A percentile compares a stretch with the other conserved stretches of the same genome.
phyloP scores from a whole-genome alignment of 2,329 filamentous ascomycete genomes.

The Fusarium praegraminearum region DNA sequence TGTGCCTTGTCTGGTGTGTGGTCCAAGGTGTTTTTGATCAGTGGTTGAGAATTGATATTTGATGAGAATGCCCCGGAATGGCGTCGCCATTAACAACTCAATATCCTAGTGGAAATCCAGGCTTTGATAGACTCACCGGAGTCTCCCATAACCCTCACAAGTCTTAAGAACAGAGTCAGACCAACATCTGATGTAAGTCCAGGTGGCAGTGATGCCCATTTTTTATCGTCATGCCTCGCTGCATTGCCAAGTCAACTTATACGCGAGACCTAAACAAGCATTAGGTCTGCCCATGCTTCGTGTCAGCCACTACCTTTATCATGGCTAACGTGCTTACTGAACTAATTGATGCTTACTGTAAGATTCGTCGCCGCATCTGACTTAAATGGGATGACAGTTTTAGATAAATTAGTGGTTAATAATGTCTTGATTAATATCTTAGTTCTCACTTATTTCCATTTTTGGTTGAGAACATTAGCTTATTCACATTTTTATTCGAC shows the following conservation, averaged over 20 bases:
- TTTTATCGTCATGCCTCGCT: background rate
- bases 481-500: background rate
- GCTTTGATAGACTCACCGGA: too few species aligned
- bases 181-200: constrained; percentile 4
- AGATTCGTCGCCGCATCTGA: background rate
- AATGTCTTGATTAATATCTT: background rate
- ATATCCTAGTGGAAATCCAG: too few species aligned
- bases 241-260: background rate
- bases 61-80: too few species aligned
- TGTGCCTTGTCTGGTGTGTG: too few species aligned
- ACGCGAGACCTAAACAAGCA: background rate
- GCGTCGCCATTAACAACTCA: too few species aligned
- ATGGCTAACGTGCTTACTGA: constrained; percentile 1
- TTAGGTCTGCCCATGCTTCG: background rate
- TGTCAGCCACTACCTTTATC: too few species aligned
- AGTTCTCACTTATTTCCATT: background rate
- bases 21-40: too few species aligned
- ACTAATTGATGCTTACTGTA: background rate
- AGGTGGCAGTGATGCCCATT: background rate
- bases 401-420: fast-evolving
- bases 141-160: too few species aligned
- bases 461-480: background rate
- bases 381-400: background rate
- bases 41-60: too few species aligned
- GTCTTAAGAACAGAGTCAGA: too few species aligned